Conservation (phyloP, 306 rosid genomes). For the Senna siamea region DNA sequence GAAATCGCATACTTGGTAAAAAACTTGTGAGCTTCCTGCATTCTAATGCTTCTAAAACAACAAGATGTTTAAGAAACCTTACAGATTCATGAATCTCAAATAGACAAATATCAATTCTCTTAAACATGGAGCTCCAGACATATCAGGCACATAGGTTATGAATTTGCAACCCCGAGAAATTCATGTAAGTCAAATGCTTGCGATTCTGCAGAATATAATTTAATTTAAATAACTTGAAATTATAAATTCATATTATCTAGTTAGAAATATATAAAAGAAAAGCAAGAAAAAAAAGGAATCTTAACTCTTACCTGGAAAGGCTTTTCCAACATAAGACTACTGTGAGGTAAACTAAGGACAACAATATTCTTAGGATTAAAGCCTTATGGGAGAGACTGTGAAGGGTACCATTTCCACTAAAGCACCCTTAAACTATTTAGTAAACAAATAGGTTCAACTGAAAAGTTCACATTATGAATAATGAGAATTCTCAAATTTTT, state of each 20-base stretch:
- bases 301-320: background rate
- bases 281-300: too few species aligned
- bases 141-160: too few species aligned
- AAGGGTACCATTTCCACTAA: background rate
- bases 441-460: background rate
- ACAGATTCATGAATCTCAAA: background rate
- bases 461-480: background rate
- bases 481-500: background rate
- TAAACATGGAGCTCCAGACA: too few species aligned
- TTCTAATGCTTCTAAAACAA: background rate
- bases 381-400: background rate
- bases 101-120: too few species aligned
- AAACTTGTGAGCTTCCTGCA: background rate
- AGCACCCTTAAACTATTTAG: background rate
- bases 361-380: background rate
- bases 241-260: too few species aligned
- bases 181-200: too few species aligned
- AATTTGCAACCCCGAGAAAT: too few species aligned
- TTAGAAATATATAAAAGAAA: too few species aligned
- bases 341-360: background rate
- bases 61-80: background rate
- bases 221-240: too few species aligned
- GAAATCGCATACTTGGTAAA: background rate
- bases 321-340: background rate
- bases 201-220: too few species aligned